Evolutionary conservation across 139 green algal genomes (phyloP), one percentile per base, ranked within the genome.

Genomic region (Tetraselmis chui): DNA sequence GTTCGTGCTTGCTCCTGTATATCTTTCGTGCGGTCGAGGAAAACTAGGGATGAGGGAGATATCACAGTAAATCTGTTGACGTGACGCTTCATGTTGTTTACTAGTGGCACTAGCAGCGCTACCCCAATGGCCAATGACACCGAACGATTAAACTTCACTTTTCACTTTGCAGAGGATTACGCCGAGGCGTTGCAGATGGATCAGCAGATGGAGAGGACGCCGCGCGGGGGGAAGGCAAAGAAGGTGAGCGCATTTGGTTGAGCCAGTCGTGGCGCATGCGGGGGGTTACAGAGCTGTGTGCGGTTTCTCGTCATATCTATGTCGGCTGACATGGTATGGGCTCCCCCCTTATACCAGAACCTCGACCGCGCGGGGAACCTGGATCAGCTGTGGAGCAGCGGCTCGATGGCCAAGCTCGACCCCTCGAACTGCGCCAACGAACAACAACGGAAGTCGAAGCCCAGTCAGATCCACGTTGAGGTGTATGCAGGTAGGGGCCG

Each of bases 161-260:
- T 25, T 81, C 31, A 76, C 74, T 59, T 2, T 81, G 83, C 87
- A 91, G 84, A 88, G 59, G 89, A 91, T 76, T 93, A 91, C 81
- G 80, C 76, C 0, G 76, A 84, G 58, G 89, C 89, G 1, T 80
- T 93, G 77, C 82, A 93, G 78, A 81, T 81, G 59, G 89, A 93
- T 84, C 30, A 32, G 67, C 80, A 79, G 30, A 78, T 31, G 28
- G 31, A 29, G 76, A 45, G 28, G 32, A 18, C 18, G 45, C 18
- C 45, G 5, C 45, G 74, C 26, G 74, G 74, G 2, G 18, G 74
- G 23, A 29, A 77, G n/a, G n/a, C 74, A 2, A 28, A 29, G 28
- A 29, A 29, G 25, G 74, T 29, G 74, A 29, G n/a, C n/a, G 74
- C 26, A 77, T 28, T n/a, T n/a, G n/a, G n/a, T n/a, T n/a, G n/a